Conservation (phyloP, 805 yeast species). For the Lipomyces spencermartinsiae region DNA sequence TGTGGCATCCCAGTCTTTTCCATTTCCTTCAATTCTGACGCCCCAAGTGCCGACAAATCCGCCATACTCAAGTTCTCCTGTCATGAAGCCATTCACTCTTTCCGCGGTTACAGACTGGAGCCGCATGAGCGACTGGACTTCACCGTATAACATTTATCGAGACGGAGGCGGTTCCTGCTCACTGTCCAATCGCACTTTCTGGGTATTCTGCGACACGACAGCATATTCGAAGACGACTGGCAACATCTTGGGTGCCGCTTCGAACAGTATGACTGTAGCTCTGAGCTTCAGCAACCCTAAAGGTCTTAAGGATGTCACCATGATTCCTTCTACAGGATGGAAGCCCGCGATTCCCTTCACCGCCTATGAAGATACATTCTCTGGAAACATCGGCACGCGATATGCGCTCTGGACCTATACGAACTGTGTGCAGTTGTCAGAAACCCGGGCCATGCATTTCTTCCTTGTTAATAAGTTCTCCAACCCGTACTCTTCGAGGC, state of each 20-base stretch:
- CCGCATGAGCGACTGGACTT: conserved; percentile 14
- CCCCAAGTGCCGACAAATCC: conserved; percentile 13
- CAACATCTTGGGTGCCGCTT: conserved; percentile 6
- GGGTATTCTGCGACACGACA: conserved; percentile 14
- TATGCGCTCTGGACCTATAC: conserved; percentile 30
- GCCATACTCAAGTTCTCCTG: not conserved
- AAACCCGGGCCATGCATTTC: conserved; percentile 21
- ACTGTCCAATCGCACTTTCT: conserved; percentile 20
- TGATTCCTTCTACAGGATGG: conserved; percentile 6
- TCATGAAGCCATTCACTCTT: not conserved
- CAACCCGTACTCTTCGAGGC: not conserved
- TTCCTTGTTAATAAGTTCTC: conserved; percentile 10
- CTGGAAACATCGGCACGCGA: not conserved
- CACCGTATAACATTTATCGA: conserved; percentile 13
- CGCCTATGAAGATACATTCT: not conserved
- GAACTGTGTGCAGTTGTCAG: conserved; percentile 17
- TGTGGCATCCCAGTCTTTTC: conserved; percentile 11
- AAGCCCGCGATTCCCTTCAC: conserved; percentile 24
- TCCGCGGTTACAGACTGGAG: conserved; percentile 3
- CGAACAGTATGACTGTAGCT: conserved; percentile 18
- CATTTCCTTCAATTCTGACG: conserved; percentile 9
- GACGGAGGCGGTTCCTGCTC: conserved; percentile 29
- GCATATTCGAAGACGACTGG: conserved; percentile 14
- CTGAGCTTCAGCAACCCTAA: not conserved
- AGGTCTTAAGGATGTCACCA: conserved; percentile 17